Conservation (phyloP, 805 yeast species). For the Saccharomycopsis guyanensis region DNA sequence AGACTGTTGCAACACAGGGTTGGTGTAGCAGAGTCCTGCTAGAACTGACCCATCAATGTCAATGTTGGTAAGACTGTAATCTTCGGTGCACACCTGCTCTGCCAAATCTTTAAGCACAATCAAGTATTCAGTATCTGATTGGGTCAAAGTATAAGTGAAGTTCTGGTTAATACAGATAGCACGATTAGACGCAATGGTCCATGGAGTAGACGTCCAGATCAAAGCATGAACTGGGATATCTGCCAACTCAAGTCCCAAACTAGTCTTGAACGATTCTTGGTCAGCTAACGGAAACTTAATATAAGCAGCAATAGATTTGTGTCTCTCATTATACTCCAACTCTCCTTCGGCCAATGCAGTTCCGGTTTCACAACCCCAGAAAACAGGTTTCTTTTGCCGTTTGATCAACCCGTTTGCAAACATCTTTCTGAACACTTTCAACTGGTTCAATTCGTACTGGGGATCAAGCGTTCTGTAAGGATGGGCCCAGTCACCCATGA, state of each 20-base stretch:
- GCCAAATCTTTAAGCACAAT: slow-evolving; percentile 51
- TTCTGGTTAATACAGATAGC: slow-evolving; percentile 69
- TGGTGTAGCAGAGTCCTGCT: slow-evolving; percentile 39
- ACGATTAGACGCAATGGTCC: slow-evolving; percentile 87
- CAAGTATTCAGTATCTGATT: slow-evolving; percentile 33
- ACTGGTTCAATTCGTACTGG: slow-evolving; percentile 67
- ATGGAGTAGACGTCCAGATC: slow-evolving; percentile 98
- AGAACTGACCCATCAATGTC: slow-evolving; percentile 38
- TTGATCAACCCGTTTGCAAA: slow-evolving; percentile 60
- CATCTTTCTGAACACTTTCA: slow-evolving; percentile 59
- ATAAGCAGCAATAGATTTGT: slow-evolving; percentile 59
- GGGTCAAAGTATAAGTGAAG: slow-evolving; percentile 48
- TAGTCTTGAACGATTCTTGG: slow-evolving; percentile 18
- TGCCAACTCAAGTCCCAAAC: neutral
- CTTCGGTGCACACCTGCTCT: slow-evolving; percentile 28
- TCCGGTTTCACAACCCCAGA: slow-evolving; percentile 91
- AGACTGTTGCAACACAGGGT: slow-evolving; percentile 39
- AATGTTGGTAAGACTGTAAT: slow-evolving; percentile 21
- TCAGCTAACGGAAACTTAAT: slow-evolving; percentile 50
- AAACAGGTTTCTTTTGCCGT: slow-evolving; percentile 89
- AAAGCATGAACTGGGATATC: slow-evolving; percentile 29
- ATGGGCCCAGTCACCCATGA: slow-evolving; percentile 74
- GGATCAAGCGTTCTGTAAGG: slow-evolving; percentile 70
- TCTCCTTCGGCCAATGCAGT: slow-evolving; percentile 98
- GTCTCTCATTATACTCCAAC: slow-evolving; percentile 72